phyloP scores from a whole-genome alignment of 1,284 basidiomycete species.

The Termitomyces sp. region DNA sequence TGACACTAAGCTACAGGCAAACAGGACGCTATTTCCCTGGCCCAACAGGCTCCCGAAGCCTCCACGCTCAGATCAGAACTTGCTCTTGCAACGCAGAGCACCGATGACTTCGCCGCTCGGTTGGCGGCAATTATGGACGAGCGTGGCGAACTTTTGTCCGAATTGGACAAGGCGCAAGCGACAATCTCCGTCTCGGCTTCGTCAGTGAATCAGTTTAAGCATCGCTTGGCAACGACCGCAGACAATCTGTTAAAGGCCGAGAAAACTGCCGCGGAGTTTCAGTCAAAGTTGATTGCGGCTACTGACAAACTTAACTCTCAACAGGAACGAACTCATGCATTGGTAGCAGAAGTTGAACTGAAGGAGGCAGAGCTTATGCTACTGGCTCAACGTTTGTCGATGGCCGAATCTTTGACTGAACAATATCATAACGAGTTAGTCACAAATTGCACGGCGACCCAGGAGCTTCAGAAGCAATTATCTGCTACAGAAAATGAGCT shows the following conservation, averaged over 20 bases:
- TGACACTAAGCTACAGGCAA: constrained; percentile 1
- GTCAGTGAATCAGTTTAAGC: constrained; percentile 6
- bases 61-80: constrained; percentile 10
- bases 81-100: constrained; percentile 3
- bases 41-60: neutral
- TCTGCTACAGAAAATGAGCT: constrained; percentile 12
- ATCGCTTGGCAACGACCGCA: constrained; percentile 6
- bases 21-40: neutral
- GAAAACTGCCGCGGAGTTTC: constrained; percentile 7
- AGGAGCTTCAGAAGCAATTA: constrained; percentile 16
- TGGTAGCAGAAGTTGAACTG: constrained; percentile 12
- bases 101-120: constrained; percentile 6
- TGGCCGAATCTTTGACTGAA: constrained; percentile 8
- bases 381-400: constrained; percentile 6
- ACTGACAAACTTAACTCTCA: constrained; percentile 5
- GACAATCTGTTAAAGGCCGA: constrained; percentile 4
- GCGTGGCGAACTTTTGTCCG: neutral
- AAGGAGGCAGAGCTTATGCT: constrained; percentile 16
- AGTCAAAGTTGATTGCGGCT: constrained; percentile 4
- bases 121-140: constrained; percentile 9
- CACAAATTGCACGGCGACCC: neutral
- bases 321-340: constrained; percentile 3
- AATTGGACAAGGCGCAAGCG: constrained; percentile 8
- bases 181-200: constrained; percentile 7
- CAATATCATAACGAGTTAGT: constrained; percentile 9